Base-by-base conservation (phyloP, 169 alveolate species). In the Plasmodium gonderi region DNA sequence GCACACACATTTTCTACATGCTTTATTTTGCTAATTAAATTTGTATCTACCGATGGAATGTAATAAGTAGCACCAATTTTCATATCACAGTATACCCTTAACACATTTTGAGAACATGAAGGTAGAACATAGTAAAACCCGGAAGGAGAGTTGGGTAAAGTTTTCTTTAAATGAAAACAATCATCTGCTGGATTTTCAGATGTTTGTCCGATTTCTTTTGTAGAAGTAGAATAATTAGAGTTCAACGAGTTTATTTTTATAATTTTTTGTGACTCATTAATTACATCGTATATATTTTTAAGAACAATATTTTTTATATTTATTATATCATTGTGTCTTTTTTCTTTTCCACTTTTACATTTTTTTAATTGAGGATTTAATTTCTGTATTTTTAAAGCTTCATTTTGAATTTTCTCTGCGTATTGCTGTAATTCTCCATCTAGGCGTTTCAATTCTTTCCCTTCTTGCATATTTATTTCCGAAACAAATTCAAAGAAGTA, bases 41-140 rank as follows among this genome's bases (percentile, higher is more conserved):
- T 64, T 23, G 79, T 33, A 29, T 81, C 95, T 40, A 80, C 80
- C 23, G 91, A 79, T 64, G 96, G 95, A 11, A 95, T 94, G 83
- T 95, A 97, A 81, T 97, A 97, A 11, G 98, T 96, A 23, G 97
- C 96, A 31, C 98, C 98, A 1, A 95, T 92, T 51, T 95, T 92
- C 95, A 96, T 93, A 74, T 97, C 98, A 82, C 99, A 97, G 94
- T 94, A 97, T 17, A 95, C 99, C 75, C 99, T 79, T 42, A 97
- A 65, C 36, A 94, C 95, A 51, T 95, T 93, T 23, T 92, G 95
- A 8, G 97, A 90, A 44, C 99, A 97, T 42, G 96, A 80, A 23
- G 98, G 98, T 42, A 83, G 60, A 33, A 97, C 95, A 90, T 95
- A 96, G 91, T 97, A 97, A 92, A 97, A 97, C 33, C 99, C 99